Percentiles rank a stretch among this genome's conserved stretches.
These are phyloP conservation scores for Trichophaea hybrida DNA, from an alignment of 2,329 filamentous ascomycete genomes.

Conservation along the genomic window DNA sequence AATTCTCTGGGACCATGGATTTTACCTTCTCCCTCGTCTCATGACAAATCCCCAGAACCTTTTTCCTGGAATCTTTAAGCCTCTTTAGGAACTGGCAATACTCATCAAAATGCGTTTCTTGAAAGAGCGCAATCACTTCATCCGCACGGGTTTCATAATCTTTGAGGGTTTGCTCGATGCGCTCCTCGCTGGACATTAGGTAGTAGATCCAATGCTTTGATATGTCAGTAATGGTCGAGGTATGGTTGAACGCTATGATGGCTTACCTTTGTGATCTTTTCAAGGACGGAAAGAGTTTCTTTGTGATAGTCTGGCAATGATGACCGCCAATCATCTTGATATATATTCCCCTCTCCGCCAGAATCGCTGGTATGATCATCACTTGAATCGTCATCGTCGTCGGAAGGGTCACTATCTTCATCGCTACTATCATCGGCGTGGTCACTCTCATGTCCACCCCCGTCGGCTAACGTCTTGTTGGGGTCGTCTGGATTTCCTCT, in stretches of 20 bases:
- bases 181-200: slow-evolving; percentile 18
- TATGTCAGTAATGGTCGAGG: slow-evolving; percentile 1
- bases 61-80: slow-evolving; percentile 1
- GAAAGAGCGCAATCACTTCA: slow-evolving; percentile 5
- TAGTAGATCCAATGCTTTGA: slow-evolving; percentile 16
- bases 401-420: background rate
- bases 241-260: background rate
- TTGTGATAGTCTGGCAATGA: slow-evolving; percentile 16
- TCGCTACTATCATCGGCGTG: background rate
- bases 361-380: background rate
- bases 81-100: slow-evolving; percentile 12
- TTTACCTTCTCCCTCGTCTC: background rate
- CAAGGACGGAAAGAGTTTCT: slow-evolving; percentile 13
- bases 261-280: slow-evolving; percentile 16
- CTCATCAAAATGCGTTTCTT: slow-evolving; percentile 10
- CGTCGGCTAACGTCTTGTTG: background rate
- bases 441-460: background rate
- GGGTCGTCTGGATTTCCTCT: background rate
- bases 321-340: slow-evolving; percentile 6
- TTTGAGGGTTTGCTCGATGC: slow-evolving; percentile 10
- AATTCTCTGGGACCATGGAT: background rate
- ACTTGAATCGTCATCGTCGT: background rate
- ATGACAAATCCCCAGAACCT: background rate
- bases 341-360: background rate
- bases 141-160: slow-evolving; percentile 18